Evolutionary conservation across 129 eudicot genomes (phyloP).

Genomic region (Sambucus nigra): DNA sequence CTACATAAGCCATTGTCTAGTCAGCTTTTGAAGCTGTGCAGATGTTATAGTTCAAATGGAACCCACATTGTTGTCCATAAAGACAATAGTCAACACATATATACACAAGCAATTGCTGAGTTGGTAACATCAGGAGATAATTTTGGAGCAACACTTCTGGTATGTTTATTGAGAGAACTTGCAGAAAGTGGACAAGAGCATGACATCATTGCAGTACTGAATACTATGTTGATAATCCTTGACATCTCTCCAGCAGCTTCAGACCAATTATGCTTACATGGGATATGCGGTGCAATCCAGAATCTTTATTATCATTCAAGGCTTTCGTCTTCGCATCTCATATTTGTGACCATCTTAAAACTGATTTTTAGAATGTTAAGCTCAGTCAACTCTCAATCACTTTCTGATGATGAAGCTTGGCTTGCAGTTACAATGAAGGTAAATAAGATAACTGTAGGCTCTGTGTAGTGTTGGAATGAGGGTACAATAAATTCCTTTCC

Average conservation of each 20-base stretch:
- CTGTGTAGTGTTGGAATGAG: too few relatives aligned
- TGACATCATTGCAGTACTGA: slow-evolving; percentile 43
- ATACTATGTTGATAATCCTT: slow-evolving; percentile 28
- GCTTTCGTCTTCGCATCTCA: slow-evolving; percentile 31
- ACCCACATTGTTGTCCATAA: slow-evolving; percentile 17
- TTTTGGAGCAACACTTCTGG: slow-evolving; percentile 46
- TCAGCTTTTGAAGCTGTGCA: slow-evolving; percentile 62
- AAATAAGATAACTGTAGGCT: slow-evolving; percentile 8
- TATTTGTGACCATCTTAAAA: slow-evolving; percentile 28
- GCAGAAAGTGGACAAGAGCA: slow-evolving; percentile 33
- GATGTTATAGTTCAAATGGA: slow-evolving; percentile 19
- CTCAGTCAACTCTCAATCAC: slow-evolving; percentile 45
- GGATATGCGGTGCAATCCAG: slow-evolving; percentile 47
- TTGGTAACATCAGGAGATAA: slow-evolving; percentile 62
- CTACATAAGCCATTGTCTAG: slow-evolving; percentile 43
- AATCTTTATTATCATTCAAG: slow-evolving; percentile 30
- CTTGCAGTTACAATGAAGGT: slow-evolving; percentile 60
- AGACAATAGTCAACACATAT: slow-evolving; percentile 21
- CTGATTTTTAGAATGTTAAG: slow-evolving; percentile 46
- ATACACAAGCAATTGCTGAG: slow-evolving; percentile 44
- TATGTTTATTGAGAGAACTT: slow-evolving; percentile 52
- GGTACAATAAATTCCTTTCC: too few relatives aligned
- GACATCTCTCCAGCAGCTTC: slow-evolving; percentile 69
- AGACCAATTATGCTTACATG: slow-evolving; percentile 65
- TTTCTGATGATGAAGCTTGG: slow-evolving; percentile 70